Evolutionary conservation across 495 filamentous ascomycete species (phyloP), one percentile per base, ranked within the genome.

Genomic region (Podospora didyma): DNA sequence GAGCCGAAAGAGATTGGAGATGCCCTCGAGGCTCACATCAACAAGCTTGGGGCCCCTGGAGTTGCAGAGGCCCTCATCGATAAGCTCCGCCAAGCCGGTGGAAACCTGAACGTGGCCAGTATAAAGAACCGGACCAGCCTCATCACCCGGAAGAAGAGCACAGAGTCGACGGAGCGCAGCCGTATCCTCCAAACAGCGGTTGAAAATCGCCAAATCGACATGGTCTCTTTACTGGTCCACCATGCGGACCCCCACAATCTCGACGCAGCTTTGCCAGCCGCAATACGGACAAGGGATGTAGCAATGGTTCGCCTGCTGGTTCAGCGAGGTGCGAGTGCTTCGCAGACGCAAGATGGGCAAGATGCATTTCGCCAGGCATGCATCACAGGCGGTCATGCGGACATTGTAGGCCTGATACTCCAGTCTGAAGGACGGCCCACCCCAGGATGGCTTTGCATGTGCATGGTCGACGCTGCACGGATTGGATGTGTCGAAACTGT

Each of bases 31-130:
- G 64, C 64, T 41, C 75, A 77, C 39, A 69, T 80, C 17, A 51
- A 61, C 28, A 73, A 72, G 47, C 59, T 55, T 22, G 77, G 77
- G 3, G 68, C 73, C 0, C 72, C 77, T 7, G 75, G 70, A 1
- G 75, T 80, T 34, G 76, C 77, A 50, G 75, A 79, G 54, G 74
- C 67, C 19, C 64, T 80, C 19, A 75, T 80, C 42, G 62, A 58
- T 3, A 80, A 73, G 66, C 61, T 80, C 44, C 57, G 65, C 22
- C 51, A 61, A 10, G 70, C 61, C 28, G 77, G 77, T 19, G 75
- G 75, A 6, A 72, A 79, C 45, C 42, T 75, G 16, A 76, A 77
- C 24, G 59, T 75, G 17, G 62, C 66, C 9, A 62, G 50, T 22
- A 62, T 69, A 39, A 76, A 73, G 63, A 72, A 62, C 46, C 72